These are phyloP conservation scores for Neofusicoccum cordaticola DNA, from an alignment of 2,329 filamentous ascomycete genomes.

Conservation along the genomic window DNA sequence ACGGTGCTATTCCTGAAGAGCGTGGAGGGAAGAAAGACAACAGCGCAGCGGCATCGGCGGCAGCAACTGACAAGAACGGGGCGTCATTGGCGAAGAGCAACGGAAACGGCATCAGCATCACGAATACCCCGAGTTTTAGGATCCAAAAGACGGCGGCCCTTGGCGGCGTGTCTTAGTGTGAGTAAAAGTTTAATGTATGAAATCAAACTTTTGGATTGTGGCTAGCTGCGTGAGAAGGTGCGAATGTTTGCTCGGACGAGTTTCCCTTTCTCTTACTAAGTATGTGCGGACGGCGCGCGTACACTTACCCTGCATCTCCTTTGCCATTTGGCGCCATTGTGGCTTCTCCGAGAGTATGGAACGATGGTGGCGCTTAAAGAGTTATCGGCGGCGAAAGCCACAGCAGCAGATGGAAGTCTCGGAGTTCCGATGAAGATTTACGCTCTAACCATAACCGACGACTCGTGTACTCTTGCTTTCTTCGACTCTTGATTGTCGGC, in stretches of 20 bases:
- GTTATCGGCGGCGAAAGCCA: too few species aligned
- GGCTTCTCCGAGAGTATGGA: too few species aligned
- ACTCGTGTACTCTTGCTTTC: background rate
- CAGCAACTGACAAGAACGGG: background rate
- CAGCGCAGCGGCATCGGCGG: background rate
- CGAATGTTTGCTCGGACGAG: background rate
- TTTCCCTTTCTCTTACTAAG: background rate
- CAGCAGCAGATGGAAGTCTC: too few species aligned
- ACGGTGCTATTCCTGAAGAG: conserved; percentile 2
- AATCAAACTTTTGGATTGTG: background rate
- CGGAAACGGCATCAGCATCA: background rate
- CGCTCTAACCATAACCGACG: background rate
- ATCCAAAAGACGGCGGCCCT: conserved; percentile 6
- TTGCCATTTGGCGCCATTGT: too few species aligned
- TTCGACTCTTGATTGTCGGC: background rate
- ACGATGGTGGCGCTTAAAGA: too few species aligned
- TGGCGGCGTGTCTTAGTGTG: conserved; percentile 6
- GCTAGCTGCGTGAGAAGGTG: background rate
- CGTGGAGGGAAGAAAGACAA: conserved; percentile 5
- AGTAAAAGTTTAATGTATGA: background rate
- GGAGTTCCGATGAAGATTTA: background rate
- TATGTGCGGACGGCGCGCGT: too few species aligned
- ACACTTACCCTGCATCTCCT: too few species aligned
- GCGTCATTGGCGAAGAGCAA: background rate
- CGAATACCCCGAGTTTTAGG: conserved; percentile 11